Base-by-base conservation (phyloP, 495 filamentous ascomycete species). In the Physcia stellaris region DNA sequence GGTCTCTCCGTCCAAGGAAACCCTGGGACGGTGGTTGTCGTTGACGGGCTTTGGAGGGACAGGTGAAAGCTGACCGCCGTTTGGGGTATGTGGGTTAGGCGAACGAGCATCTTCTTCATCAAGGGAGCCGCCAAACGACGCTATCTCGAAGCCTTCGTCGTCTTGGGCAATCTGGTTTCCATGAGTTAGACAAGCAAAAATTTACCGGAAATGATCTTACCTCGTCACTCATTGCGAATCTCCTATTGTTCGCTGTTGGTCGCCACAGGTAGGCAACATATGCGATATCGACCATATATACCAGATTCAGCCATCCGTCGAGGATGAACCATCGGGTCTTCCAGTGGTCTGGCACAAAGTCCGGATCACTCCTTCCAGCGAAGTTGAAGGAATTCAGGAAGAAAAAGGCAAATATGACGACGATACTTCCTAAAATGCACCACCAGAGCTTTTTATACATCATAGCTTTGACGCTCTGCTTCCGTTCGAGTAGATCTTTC, bases 391-490 rank as follows among this genome's bases (percentile, higher is more conserved):
- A 88, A 63, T 94, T 96, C 59, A 95, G 73, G 53, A 82, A 80
- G 67, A 99, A 94, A 64, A 96, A 99, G 41, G 67, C 86, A 49
- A 96, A 95, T 45, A 95, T 95, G 35, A 96, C 83, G 38, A 94
- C 63, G 55, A 99, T 94, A 49, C 80, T 86, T 40, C 70, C 70
- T 12, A 99, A 67, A 43, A 99, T 92, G 57, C 85, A 87, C 84
- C 84, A 99, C 90, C 90, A 99, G 18, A 99, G 77, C 58, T 92
- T 93, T 61, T 83, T 86, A 65, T 96, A 99, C 90, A 99, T 99
- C 56, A 73, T 58, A 16, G 83, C 80, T 56, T 99, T 99, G 40
- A 79, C 79, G 56, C 79, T 82, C 61, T 99, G 90, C 59, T 94
- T 95, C 31, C 90, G 77, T 52, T 90, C 86, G 11, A 82, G 67